Percentiles rank a stretch among this genome's conserved stretches.
Evolutionary conservation across 202 grass and related monocot species (phyloP).

Genomic region (Brachypodium distachyon): DNA sequence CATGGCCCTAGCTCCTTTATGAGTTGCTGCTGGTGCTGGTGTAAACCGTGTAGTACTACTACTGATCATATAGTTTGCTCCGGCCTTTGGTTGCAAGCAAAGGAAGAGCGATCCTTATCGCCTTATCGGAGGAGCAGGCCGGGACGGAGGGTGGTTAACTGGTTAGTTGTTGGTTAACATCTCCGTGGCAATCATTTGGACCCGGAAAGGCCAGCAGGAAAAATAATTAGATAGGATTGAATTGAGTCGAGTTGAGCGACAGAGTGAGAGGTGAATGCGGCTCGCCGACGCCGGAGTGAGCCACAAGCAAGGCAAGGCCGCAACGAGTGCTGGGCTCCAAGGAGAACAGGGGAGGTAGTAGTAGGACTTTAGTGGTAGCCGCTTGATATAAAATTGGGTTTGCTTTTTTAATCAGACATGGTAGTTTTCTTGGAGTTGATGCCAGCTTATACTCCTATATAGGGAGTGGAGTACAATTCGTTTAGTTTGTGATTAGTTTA

Average conservation of each 20-base stretch:
- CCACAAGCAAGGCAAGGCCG: conserved; percentile 22
- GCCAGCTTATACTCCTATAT: no score
- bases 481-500: conserved; percentile 22
- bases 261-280: background rate
- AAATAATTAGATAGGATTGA: conserved; percentile 22
- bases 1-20: no score
- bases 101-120: background rate
- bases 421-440: conserved; percentile 37
- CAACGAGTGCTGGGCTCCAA: no score
- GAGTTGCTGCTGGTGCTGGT: background rate
- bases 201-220: conserved; percentile 32
- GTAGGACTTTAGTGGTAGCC: background rate
- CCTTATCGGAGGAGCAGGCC: background rate
- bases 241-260: background rate
- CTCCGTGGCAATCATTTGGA: conserved; percentile 34
- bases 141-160: background rate
- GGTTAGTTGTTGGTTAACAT: conserved; percentile 7
- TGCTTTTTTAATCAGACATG: background rate
- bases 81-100: background rate
- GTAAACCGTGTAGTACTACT: background rate
- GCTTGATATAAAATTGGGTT: background rate
- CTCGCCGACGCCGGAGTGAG: conserved; percentile 18
- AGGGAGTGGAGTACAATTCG: no score
- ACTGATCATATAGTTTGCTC: background rate
- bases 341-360: background rate